These are phyloP conservation scores for Fusarium siculi DNA, from an alignment of 2,329 filamentous ascomycete genomes.

Conservation along the genomic window DNA sequence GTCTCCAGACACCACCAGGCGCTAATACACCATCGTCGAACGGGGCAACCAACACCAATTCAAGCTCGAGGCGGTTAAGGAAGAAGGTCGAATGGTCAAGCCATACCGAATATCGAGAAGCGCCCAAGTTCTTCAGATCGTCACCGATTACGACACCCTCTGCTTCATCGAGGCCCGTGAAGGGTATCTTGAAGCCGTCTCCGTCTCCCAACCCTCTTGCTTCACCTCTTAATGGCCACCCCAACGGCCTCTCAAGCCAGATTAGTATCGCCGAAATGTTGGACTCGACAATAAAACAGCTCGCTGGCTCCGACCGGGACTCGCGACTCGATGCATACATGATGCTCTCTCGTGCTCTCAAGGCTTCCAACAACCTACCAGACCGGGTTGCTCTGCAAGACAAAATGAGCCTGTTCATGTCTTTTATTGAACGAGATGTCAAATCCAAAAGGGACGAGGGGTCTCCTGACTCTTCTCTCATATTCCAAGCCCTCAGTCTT, in stretches of 20 bases:
- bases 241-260: slow-evolving; percentile 51
- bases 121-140: slow-evolving; percentile 50
- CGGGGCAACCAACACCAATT: slow-evolving; percentile 54
- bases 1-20: slow-evolving; percentile 63
- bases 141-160: slow-evolving; percentile 55
- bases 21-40: slow-evolving; percentile 57
- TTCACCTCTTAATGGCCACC: slow-evolving; percentile 54
- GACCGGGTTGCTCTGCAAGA: slow-evolving; percentile 76
- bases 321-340: slow-evolving; percentile 87
- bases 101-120: slow-evolving; percentile 60
- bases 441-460: slow-evolving; percentile 67
- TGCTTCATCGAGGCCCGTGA: slow-evolving; percentile 60
- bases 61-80: slow-evolving; percentile 56
- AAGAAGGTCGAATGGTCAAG: slow-evolving; percentile 69
- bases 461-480: slow-evolving; percentile 73
- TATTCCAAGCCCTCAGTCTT: slow-evolving; percentile 81
- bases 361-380: slow-evolving; percentile 84
- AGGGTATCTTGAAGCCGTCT: slow-evolving; percentile 82
- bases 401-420: slow-evolving; percentile 80
- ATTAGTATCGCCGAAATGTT: slow-evolving; percentile 81
- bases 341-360: slow-evolving; percentile 78
- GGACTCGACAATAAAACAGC: slow-evolving; percentile 83
- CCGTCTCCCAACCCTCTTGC: slow-evolving; percentile 59
- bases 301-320: slow-evolving; percentile 78
- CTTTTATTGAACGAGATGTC: slow-evolving; percentile 87